These are phyloP conservation scores for Grosmannia huntii DNA, from an alignment of 2,329 filamentous ascomycete genomes.

Conservation along the genomic window DNA sequence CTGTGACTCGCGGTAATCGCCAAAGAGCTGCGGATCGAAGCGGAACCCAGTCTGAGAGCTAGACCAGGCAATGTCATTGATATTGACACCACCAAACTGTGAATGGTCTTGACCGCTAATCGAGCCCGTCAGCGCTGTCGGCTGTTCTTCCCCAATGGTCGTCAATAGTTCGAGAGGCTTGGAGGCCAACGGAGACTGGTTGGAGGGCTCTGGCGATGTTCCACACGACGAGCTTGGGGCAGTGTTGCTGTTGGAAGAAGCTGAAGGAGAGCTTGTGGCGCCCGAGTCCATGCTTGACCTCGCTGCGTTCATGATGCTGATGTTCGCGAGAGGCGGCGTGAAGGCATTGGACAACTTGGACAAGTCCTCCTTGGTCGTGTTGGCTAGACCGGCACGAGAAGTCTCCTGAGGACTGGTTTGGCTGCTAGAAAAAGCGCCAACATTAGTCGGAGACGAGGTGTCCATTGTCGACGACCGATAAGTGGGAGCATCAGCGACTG, in stretches of 20 bases:
- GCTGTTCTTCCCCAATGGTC: constrained; percentile 54
- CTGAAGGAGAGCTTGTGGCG: constrained; percentile 51
- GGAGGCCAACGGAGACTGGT: constrained; percentile 55
- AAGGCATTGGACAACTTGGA: constrained; percentile 46
- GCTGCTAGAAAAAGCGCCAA: constrained; percentile 13
- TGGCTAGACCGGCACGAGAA: constrained; percentile 20
- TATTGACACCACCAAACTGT: constrained; percentile 29
- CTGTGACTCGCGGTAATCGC: constrained; percentile 82
- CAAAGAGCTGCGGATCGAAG: constrained; percentile 86
- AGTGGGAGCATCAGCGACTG: background rate
- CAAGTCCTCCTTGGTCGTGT: constrained; percentile 34
- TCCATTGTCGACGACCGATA: background rate
- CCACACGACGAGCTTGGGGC: constrained; percentile 56
- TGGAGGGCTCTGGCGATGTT: constrained; percentile 65
- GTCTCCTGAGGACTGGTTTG: constrained; percentile 23
- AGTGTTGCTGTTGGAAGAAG: constrained; percentile 46
- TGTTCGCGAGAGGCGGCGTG: constrained; percentile 36
- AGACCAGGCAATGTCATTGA: constrained; percentile 59
- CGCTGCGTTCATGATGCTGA: constrained; percentile 28
- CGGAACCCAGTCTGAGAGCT: constrained; percentile 67
- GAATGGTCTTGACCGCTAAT: constrained; percentile 17
- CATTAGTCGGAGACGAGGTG: constrained; percentile 1
- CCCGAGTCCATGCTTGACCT: constrained; percentile 36
- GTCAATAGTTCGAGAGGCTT: constrained; percentile 51
- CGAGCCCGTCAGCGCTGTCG: constrained; percentile 33